Percentiles rank a stretch among this genome's conserved stretches.
These are phyloP conservation scores for Saitozyma podzolica DNA, from an alignment of 768 basidiomycete species.

Conservation along the genomic window DNA sequence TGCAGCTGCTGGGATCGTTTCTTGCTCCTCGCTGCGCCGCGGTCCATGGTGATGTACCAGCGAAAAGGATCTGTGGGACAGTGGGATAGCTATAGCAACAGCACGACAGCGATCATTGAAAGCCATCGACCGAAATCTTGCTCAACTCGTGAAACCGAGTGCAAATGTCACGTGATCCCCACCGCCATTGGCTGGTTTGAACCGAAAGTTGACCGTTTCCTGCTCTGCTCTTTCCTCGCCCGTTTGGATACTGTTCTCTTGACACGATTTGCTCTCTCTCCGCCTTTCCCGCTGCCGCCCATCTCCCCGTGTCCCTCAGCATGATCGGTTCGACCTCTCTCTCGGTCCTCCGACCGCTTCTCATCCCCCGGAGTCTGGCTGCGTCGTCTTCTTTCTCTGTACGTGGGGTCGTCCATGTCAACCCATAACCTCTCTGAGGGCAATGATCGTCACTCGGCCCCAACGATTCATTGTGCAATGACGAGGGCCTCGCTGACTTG, in stretches of 20 bases:
- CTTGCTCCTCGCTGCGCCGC: constrained; percentile 41
- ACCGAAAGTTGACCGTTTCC: neutral
- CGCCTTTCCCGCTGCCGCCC: too few relatives aligned
- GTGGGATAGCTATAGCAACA: neutral
- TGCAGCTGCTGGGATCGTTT: constrained; percentile 18
- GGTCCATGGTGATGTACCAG: constrained; percentile 28
- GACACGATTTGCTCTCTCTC: too few relatives aligned
- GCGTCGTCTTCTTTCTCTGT: too few relatives aligned
- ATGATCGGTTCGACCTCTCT: too few relatives aligned
- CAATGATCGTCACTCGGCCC: neutral
- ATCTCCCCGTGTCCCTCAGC: too few relatives aligned
- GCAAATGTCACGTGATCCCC: neutral
- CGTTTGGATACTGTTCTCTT: too few relatives aligned
- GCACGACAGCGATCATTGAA: neutral
- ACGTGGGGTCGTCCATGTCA: too few relatives aligned
- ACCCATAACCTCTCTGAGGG: too few relatives aligned
- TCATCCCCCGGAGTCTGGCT: too few relatives aligned
- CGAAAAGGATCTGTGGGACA: neutral
- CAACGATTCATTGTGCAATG: neutral
- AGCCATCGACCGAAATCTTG: constrained; percentile 5
- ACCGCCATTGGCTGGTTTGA: neutral
- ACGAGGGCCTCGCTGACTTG: neutral
- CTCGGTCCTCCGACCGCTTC: too few relatives aligned
- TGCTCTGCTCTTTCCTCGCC: neutral
- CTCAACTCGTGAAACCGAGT: neutral